Evolutionary conservation across 2,329 filamentous ascomycete genomes (phyloP), one percentile per base, ranked within the genome.

Genomic region (Aspergillus versicolor): DNA sequence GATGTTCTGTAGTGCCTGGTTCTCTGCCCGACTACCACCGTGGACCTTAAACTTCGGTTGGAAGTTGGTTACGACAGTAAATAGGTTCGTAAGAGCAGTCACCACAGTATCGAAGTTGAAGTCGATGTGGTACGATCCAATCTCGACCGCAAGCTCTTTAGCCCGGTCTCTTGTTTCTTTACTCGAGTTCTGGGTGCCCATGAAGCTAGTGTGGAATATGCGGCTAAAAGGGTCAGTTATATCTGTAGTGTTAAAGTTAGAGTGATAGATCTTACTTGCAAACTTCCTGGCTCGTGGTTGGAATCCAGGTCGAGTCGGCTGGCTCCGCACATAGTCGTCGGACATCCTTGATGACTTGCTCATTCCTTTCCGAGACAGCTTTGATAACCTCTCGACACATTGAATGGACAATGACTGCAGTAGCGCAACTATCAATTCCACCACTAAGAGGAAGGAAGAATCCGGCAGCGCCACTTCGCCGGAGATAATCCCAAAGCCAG

Each of bases 121-220:
- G 66, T 92, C 83, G 4, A 84, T 79, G 68, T 94, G 91, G 66
- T 91, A 87, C 15, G 83, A 79, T 3, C 89, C 90, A 52, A 93
- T 91, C n/a, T 71, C 70, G 12, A 68, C 65, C 1, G 78, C 70
- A 2, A 93, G 79, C 0, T 82, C 78, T 66, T 83, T 82, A 1
- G 90, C 88, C 27, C 90, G 79, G 46, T 81, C 77, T 9, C 89
- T 77, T 0, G 89, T 92, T 61, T 91, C 88, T 42, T 77, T 75
- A 49, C 83, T 86, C 42, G 87, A 88, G 61, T 88, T 84, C 63
- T 80, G 76, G 67, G 86, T 92, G 11, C 88, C 89, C 85, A 91
- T 88, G 72, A 86, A 90, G 46, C 81, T 79, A 2, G 87, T 90
- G 62, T 83, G 80, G 63, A 89, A 86, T 40, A 88, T 78, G 3